Evolutionary conservation across 2,329 filamentous ascomycete genomes (phyloP), one percentile per base, ranked within the genome.

Genomic region (Alternaria ventricosa): DNA sequence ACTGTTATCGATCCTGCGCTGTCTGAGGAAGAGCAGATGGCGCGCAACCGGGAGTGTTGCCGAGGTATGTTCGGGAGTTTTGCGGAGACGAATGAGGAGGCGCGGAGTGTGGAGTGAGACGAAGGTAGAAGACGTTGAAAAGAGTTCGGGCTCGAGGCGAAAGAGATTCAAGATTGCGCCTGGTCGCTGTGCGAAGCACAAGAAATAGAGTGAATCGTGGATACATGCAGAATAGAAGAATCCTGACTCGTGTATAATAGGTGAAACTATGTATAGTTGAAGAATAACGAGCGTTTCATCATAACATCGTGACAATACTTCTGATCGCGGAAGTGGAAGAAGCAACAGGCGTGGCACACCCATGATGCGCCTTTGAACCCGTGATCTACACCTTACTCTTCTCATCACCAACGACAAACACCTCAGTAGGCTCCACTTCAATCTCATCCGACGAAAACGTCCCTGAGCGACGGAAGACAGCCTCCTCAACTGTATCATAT

Each of bases 401-500:
- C 43, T 74, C 70, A 27, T 57, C 57, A 2, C 67, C 69, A 0
- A 68, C 58, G 44, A 74, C 33, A 36, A 36, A 36, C 11, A 72
- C 61, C 22, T 72, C 71, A 5, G 69, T 44, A 8, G 67, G 63
- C 56, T 60, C 55, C 33, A 66, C 60, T 2, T 57, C 57, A 20
- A 69, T 66, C 3, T 68, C 68, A 28, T 67, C 66, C 23, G 57
- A 57, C 3, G 59, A 61, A 5, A 55, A 43, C 3, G 49, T 62
- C 5, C 66, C 33, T 3, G 54, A 55, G 4, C 71, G 47, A 20
- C 60, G 55, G n/a, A 56, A 59, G 9, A 71, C 55, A 9, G 70
- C 70, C 7, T 71, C 64, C 41, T 60, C 63, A 1, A 77, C 63
- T 18, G 45, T 61, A 1, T 33, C 60, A 55, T 70, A 75, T 5